Percentiles rank a stretch among this genome's conserved stretches.
These are phyloP conservation scores for Aspergillus melleus DNA, from an alignment of 2,329 filamentous ascomycete species.

Conservation along the genomic window DNA sequence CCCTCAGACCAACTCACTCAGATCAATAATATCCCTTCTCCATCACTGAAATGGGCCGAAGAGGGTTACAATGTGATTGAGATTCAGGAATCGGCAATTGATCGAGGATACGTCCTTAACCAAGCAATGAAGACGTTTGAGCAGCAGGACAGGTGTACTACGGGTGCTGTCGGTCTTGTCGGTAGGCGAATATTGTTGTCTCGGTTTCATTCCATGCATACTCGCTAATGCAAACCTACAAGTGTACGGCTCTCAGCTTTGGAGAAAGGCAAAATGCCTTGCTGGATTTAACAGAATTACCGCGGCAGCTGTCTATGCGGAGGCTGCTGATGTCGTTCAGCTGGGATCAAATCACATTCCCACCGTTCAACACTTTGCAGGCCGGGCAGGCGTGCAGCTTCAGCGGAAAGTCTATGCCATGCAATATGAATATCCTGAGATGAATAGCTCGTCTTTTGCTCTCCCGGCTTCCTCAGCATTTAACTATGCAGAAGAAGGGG, in stretches of 20 bases:
- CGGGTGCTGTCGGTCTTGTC: not conserved
- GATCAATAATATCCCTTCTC: constrained; percentile 49
- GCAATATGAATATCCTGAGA: constrained; percentile 46
- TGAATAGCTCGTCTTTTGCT: constrained; percentile 42
- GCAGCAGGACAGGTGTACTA: constrained; percentile 21
- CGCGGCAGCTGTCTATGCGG: constrained; percentile 1
- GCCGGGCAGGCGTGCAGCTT: not conserved
- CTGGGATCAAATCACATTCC: not conserved
- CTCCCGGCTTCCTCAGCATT: constrained; percentile 52
- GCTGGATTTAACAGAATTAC: not conserved
- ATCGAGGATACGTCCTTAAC: not conserved
- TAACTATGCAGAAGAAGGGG: constrained; percentile 52
- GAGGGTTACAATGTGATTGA: constrained; percentile 64
- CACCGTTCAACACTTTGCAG: constrained; percentile 1
- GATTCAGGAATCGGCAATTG: constrained; percentile 29
- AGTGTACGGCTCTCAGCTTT: not conserved
- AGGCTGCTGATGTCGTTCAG: not conserved
- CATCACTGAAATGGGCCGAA: constrained; percentile 67
- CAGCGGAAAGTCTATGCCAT: constrained; percentile 7
- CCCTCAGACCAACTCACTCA: constrained; percentile 28
- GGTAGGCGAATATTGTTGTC: not conserved
- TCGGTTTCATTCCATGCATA: not conserved
- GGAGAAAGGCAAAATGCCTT: not conserved
- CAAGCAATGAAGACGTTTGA: constrained; percentile 19
- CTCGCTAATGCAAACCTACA: not conserved